A percentile compares a stretch with the other conserved stretches of the same genome.
Evolutionary conservation across 2,329 filamentous ascomycete genomes (phyloP).

Genomic region (Aschersonia sp.): DNA sequence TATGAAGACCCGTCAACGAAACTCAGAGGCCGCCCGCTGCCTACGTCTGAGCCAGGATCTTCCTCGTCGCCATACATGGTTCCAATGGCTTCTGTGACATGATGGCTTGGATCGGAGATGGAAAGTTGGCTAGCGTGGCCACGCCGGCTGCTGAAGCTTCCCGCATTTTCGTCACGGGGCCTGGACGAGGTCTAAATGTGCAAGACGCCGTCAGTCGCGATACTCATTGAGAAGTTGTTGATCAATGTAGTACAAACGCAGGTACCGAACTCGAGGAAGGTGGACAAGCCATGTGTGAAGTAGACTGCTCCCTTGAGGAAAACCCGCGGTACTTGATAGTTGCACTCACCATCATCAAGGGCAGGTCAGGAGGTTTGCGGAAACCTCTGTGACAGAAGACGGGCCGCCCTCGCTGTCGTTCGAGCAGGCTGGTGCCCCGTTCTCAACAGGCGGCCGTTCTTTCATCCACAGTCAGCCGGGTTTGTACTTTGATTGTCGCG

Average conservation of each 20-base stretch:
- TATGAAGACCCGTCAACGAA: slow-evolving; percentile 48
- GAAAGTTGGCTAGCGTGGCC: slow-evolving; percentile 44
- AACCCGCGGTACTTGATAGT: too few species aligned
- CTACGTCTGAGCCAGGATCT: slow-evolving; percentile 38
- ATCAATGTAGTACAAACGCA: too few species aligned
- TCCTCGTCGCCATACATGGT: slow-evolving; percentile 74
- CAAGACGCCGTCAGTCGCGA: not conserved
- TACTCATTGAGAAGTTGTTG: not conserved
- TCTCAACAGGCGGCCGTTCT: slow-evolving; percentile 4
- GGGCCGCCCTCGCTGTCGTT: not conserved
- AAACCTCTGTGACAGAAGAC: not conserved
- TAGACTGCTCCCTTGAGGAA: not conserved
- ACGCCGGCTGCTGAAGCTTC: slow-evolving; percentile 42
- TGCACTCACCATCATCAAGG: slow-evolving; percentile 35
- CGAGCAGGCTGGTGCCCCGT: not conserved
- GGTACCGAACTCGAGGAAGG: not conserved
- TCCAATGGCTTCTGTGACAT: slow-evolving; percentile 87
- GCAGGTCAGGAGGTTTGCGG: slow-evolving; percentile 18
- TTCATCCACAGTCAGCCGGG: slow-evolving; percentile 11
- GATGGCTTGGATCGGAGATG: slow-evolving; percentile 79
- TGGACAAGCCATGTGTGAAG: not conserved
- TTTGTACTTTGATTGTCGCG: not conserved
- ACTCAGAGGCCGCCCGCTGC: slow-evolving; percentile 50
- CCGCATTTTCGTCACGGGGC: slow-evolving; percentile 38
- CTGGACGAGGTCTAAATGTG: slow-evolving; percentile 39